Conservation (phyloP, 306 rosid genomes). For the Dalbergia cochinchinensis region DNA sequence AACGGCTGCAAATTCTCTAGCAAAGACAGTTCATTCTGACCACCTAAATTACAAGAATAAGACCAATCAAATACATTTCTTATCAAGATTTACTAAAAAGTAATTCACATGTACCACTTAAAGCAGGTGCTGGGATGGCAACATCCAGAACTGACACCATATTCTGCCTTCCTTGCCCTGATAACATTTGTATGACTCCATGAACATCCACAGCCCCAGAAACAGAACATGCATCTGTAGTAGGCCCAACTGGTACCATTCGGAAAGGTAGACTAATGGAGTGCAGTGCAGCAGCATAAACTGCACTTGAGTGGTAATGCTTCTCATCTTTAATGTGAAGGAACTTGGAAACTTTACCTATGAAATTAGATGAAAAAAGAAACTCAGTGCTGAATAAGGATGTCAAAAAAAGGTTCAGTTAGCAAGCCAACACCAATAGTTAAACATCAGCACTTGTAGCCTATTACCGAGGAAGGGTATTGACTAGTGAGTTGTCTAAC, state of each 20-base stretch:
- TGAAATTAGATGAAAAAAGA: slow-evolving; percentile 40
- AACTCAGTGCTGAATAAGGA: slow-evolving; percentile 36
- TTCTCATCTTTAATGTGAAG: slow-evolving; percentile 70
- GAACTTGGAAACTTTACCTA: slow-evolving; percentile 76
- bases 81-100: slow-evolving; percentile 21
- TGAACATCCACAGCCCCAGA: slow-evolving; percentile 77
- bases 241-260: slow-evolving; percentile 76
- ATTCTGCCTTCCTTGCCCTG: slow-evolving; percentile 82
- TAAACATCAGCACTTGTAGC: slow-evolving; percentile 21
- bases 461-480: slow-evolving; percentile 25
- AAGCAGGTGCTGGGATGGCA: slow-evolving; percentile 88
- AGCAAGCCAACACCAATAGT: slow-evolving; percentile 38
- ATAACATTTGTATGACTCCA: slow-evolving; percentile 72
- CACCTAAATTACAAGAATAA: slow-evolving; percentile 60
- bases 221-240: slow-evolving; percentile 57
- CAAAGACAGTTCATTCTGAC: slow-evolving; percentile 52
- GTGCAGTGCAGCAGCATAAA: slow-evolving; percentile 84
- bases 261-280: slow-evolving; percentile 84
- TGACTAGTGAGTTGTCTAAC: slow-evolving; percentile 32
- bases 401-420: slow-evolving; percentile 20
- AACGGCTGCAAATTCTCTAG: slow-evolving; percentile 66
- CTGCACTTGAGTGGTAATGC: slow-evolving; percentile 86
- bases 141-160: slow-evolving; percentile 81
- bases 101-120: slow-evolving; percentile 61
- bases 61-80: slow-evolving; percentile 48